Base-by-base conservation (phyloP, 1,284 basidiomycete genomes). In the Ceratobasidium sp. region DNA sequence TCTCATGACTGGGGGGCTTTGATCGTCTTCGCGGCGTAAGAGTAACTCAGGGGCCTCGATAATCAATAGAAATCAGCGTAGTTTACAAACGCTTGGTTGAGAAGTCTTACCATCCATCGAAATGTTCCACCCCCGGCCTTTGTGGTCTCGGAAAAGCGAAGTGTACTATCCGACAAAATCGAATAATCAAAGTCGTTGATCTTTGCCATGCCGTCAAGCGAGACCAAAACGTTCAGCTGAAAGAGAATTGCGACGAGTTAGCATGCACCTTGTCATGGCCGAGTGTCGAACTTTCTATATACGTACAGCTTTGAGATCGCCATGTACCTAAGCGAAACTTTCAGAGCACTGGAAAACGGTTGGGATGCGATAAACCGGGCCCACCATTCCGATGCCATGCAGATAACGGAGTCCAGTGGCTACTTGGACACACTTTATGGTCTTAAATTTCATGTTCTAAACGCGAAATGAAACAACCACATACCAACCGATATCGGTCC, bases 91-190 rank as follows among this genome's bases (percentile, higher is more conserved):
- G 15, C 19, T 19, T 33, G 15, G 33, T 17, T 22, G 5, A 9
- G 24, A 19, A 19, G 15, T 22, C 66, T 44, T 29, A 59, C 66
- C 66, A 69, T 69, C 66, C 66, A 69, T 14, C 66, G 53, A 1
- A 69, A 53, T 27, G 66, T 69, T 24, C 66, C 66, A 29, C 66
- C 66, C 6, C 66, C 66, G 1, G 45, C 27, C n/a, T 69, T 69
- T 11, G 54, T 56, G 9, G 54, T 56, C 17, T 33, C 41, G 7
- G 59, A 22, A 45, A n/a, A 31, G 6, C n/a, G 36, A 24, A 63
- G 36, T 41, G 60, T 41, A 8, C 22, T 45, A n/a, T 41, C 45
- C 44, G 41, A 19, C 9, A 63, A 41, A 27, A 45, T n/a, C 15
- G 60, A 33, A n/a, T 63, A 44, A 9, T 41, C 60, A 22, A 63